These are phyloP conservation scores for Trichosporon inkin DNA, from an alignment of 1,284 basidiomycete genomes.

Conservation along the genomic window DNA sequence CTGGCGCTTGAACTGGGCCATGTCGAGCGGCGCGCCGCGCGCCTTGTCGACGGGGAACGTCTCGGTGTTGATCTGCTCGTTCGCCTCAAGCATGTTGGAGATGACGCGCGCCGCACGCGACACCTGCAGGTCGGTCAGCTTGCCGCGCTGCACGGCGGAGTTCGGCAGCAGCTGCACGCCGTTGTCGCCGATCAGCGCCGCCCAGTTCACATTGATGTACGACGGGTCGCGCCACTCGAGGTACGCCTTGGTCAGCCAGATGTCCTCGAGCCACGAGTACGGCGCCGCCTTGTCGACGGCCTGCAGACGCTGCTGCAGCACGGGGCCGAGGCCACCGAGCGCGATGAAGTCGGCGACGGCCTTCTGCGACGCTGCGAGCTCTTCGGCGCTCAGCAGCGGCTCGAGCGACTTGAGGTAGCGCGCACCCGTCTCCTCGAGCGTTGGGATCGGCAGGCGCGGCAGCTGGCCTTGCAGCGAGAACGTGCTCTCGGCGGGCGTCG, in stretches of 20 bases:
- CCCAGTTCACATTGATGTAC: slow-evolving; percentile 23
- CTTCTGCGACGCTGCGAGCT: slow-evolving; percentile 7
- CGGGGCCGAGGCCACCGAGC: slow-evolving; percentile 10
- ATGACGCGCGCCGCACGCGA: slow-evolving; percentile 14
- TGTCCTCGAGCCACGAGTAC: slow-evolving; percentile 20
- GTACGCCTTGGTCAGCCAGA: slow-evolving; percentile 22
- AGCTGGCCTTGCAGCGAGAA: slow-evolving; percentile 16
- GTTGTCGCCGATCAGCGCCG: slow-evolving; percentile 16
- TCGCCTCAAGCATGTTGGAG: slow-evolving; percentile 16
- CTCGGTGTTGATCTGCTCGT: slow-evolving; percentile 19
- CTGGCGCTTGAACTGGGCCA: slow-evolving; percentile 22
- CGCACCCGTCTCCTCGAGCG: slow-evolving; percentile 13
- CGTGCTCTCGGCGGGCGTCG: slow-evolving; percentile 2
- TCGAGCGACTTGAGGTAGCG: slow-evolving; percentile 17
- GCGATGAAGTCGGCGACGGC: slow-evolving; percentile 12
- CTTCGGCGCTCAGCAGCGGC: slow-evolving; percentile 9
- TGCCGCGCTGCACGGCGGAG: not conserved
- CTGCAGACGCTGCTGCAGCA: slow-evolving; percentile 15
- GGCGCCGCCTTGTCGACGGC: slow-evolving; percentile 17
- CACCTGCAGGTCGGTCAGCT: slow-evolving; percentile 12
- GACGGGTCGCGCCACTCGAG: slow-evolving; percentile 17
- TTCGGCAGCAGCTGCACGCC: not conserved
- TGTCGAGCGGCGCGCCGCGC: slow-evolving; percentile 14
- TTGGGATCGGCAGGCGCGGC: slow-evolving; percentile 16
- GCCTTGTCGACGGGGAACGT: slow-evolving; percentile 15